Conservation (phyloP, 2,329 filamentous ascomycete genomes). For the Apiospora sp. region DNA sequence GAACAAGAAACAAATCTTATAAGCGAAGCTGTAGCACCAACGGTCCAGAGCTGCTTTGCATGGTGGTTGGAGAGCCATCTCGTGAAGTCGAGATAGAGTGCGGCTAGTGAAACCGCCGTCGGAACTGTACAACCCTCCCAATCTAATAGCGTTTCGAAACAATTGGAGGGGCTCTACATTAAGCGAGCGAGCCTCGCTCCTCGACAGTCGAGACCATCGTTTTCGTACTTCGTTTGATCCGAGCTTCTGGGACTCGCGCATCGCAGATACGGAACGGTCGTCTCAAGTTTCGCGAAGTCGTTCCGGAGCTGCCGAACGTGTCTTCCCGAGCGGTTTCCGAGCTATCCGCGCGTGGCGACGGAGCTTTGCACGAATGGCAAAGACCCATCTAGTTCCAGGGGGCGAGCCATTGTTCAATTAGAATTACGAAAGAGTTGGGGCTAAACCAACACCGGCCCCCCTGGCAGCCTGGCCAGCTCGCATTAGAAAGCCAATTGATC, state of each 20-base stretch:
- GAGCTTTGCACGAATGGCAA: too few species aligned
- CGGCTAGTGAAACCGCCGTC: background rate
- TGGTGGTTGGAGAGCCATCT: background rate
- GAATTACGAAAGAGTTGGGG: background rate
- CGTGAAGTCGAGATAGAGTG: slow-evolving; percentile 10
- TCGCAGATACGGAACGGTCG: background rate
- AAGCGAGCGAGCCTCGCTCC: background rate
- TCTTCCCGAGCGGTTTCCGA: background rate
- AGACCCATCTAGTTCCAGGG: background rate
- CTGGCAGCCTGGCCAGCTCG: background rate
- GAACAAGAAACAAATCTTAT: background rate
- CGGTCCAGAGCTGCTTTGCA: too few species aligned
- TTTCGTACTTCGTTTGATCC: background rate
- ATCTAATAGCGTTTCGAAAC: background rate
- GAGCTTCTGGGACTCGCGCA: background rate
- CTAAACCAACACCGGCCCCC: background rate
- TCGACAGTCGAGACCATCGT: background rate
- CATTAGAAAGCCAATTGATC: too few species aligned
- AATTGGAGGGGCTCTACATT: background rate
- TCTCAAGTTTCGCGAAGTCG: background rate
- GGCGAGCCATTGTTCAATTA: background rate
- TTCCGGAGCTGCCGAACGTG: background rate
- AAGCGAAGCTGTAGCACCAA: background rate
- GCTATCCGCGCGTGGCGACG: background rate
- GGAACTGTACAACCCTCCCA: background rate